Evolutionary conservation across 495 filamentous ascomycete species (phyloP).

Genomic region (Sordaria brevicollis): DNA sequence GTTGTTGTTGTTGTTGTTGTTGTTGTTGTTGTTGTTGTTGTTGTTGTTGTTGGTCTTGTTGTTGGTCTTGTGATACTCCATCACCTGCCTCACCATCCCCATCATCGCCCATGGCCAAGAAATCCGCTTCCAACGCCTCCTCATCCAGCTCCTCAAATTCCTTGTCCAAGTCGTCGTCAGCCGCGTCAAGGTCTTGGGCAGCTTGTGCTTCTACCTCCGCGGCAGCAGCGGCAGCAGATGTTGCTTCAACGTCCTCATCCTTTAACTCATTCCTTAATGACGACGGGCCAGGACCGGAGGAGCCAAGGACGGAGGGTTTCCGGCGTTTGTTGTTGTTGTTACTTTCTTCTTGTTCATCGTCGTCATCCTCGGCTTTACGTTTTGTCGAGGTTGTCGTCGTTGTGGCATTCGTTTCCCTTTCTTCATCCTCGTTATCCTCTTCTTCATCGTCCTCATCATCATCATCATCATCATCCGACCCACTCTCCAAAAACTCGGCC

Average conservation of each 20-base stretch:
- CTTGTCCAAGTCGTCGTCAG: conserved; percentile 10
- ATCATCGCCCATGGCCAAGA: conserved; percentile 57
- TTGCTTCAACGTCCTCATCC: background rate
- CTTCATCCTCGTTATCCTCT: conserved; percentile 20
- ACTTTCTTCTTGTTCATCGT: conserved; percentile 14
- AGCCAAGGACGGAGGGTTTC: conserved; percentile 39
- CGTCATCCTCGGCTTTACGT: conserved; percentile 24
- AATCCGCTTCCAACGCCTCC: conserved; percentile 55
- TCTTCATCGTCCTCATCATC: conserved; percentile 23
- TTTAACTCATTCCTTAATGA: conserved; percentile 27
- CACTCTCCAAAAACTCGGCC: conserved; percentile 57
- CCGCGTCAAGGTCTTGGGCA: conserved; percentile 16
- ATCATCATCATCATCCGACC: conserved; percentile 48
- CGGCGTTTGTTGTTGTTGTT: background rate
- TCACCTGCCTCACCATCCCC: conserved; percentile 18
- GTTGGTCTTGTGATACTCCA: background rate
- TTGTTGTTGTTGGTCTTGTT: background rate
- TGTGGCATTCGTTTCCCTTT: conserved; percentile 5
- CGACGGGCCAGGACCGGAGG: conserved; percentile 34
- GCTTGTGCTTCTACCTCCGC: background rate
- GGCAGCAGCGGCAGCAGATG: background rate
- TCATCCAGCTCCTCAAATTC: conserved; percentile 41
- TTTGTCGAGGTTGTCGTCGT: conserved; percentile 1
- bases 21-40: too few species aligned
- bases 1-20: too few species aligned